Conservation (phyloP, 495 filamentous ascomycete genomes). For the Pyrenula aspistea region DNA sequence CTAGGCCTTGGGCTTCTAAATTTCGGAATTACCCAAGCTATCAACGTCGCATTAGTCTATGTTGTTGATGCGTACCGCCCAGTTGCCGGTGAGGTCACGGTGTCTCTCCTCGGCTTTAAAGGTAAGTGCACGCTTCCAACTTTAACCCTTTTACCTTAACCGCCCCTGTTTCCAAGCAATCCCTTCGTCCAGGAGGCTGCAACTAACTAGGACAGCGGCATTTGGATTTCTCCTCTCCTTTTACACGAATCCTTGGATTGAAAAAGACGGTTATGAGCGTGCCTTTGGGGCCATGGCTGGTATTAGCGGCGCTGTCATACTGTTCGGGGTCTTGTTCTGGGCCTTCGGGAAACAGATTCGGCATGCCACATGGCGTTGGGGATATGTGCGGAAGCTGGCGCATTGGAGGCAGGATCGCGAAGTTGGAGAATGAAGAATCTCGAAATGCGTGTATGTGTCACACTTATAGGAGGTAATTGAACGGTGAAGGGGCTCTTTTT, state of each 20-base stretch:
- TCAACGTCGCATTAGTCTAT: constrained; percentile 40
- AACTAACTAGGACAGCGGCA: constrained; percentile 14
- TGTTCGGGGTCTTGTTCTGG: constrained; percentile 31
- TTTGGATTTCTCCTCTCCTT: constrained; percentile 49
- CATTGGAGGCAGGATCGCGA: constrained; percentile 36
- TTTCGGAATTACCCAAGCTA: constrained; percentile 37
- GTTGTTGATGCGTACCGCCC: constrained; percentile 44
- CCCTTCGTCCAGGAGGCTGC: no score
- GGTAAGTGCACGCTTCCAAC: constrained; percentile 10
- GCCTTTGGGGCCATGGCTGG: constrained; percentile 43
- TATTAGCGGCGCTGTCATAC: constrained; percentile 27
- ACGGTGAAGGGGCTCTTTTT: no score
- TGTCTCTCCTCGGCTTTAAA: constrained; percentile 41
- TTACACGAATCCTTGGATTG: constrained; percentile 47
- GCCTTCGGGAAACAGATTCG: constrained; percentile 36
- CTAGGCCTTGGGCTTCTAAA: constrained; percentile 36
- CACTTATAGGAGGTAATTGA: no score
- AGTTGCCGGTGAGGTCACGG: constrained; percentile 37
- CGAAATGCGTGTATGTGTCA: no score
- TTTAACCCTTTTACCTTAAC: neutral
- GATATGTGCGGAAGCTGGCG: constrained; percentile 25
- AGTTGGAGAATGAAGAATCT: constrained; percentile 33
- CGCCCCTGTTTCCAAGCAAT: no score
- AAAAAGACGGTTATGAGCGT: constrained; percentile 31
- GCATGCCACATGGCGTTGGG: constrained; percentile 32